phyloP scores from a whole-genome alignment of 345 rosid genomes.

The Populus ilicifolia region DNA sequence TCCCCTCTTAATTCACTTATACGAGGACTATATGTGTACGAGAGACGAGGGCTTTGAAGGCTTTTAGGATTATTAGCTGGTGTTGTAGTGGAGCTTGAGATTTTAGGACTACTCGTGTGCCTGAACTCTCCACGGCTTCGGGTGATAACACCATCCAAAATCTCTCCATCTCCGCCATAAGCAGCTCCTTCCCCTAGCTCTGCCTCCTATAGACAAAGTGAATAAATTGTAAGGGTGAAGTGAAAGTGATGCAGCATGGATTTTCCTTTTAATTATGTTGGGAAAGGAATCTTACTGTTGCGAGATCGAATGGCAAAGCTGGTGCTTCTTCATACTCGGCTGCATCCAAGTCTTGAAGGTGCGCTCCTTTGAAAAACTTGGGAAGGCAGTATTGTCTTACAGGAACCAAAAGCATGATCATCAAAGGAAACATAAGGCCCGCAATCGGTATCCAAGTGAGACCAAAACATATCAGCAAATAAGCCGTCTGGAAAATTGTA shows the following conservation, averaged over 20 bases:
- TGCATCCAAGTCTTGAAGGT: slow-evolving; percentile 33
- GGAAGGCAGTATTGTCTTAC: slow-evolving; percentile 32
- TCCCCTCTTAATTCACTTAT: slow-evolving; percentile 57
- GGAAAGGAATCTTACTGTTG: slow-evolving; percentile 18
- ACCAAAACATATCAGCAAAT: slow-evolving; percentile 28
- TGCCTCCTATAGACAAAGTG: slow-evolving; percentile 11
- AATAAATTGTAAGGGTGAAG: neutral
- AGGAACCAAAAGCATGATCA: slow-evolving; percentile 35
- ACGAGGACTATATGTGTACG: slow-evolving; percentile 52
- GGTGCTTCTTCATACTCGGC: slow-evolving; percentile 34
- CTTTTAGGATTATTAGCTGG: slow-evolving; percentile 44
- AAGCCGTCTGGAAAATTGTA: slow-evolving; percentile 24
- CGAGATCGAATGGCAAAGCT: slow-evolving; percentile 26
- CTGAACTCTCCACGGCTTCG: slow-evolving; percentile 35
- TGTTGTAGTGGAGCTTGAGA: slow-evolving; percentile 43
- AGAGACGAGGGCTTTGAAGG: slow-evolving; percentile 44
- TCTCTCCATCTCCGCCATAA: slow-evolving; percentile 26
- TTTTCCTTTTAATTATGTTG: neutral
- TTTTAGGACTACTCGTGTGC: slow-evolving; percentile 28
- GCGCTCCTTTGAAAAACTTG: slow-evolving; percentile 27
- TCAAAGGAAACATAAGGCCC: slow-evolving; percentile 31
- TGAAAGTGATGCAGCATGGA: too few species aligned
- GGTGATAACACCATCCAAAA: slow-evolving; percentile 27
- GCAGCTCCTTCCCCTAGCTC: slow-evolving; percentile 24
- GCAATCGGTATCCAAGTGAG: slow-evolving; percentile 34